Evolutionary conservation across 1,284 basidiomycete genomes (phyloP), one percentile per base, ranked within the genome.

Genomic region (Ganoderma meredithae): DNA sequence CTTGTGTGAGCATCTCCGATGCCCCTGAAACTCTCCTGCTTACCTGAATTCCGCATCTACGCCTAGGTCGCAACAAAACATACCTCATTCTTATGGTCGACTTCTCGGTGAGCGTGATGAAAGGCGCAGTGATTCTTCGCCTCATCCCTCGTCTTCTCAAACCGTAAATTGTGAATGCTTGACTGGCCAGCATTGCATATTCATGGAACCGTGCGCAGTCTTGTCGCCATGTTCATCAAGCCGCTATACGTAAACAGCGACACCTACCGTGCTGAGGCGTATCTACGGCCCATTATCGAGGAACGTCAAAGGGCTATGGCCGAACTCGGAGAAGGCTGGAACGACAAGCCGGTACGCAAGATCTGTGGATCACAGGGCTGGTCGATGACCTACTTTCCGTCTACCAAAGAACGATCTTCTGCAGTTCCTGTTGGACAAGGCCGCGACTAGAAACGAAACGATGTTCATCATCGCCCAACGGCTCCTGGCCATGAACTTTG

Each of bases 1-100:
- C 8, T 13, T 64, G 19, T 22, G 66, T 83, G 13, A 84, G 84
- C 78, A 47, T 62, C 13, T 17, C 15, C 43, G 5, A 7, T 44
- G 33, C 15, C 1, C n/a, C 43, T 3, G 2, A 44, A n/a, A 8
- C 1, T 8, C 8, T 9, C n/a, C 44, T 8, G 44, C 19, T n/a
- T 47, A 4, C 8, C 6, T 8, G 19, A 47, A 7, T 3, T 22
- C n/a, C 7, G n/a, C n/a, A 1, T 47, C 19, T 13, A 52, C 27
- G 41, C 15, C 27, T 52, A 61, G 72, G 68, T 31, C 69, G 71
- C 3, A 63, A 72, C 52, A 9, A 66, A 22, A 65, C 63, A 1
- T 75, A 61, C 61, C 61, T 70, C 47, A 27, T 65, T 39, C 58
- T 73, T 17, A 65, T 58, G 22, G 63, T 69, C 56, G 43, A 43